phyloP scores from a whole-genome alignment of 495 filamentous ascomycete species.

The Filosporella fistucella region DNA sequence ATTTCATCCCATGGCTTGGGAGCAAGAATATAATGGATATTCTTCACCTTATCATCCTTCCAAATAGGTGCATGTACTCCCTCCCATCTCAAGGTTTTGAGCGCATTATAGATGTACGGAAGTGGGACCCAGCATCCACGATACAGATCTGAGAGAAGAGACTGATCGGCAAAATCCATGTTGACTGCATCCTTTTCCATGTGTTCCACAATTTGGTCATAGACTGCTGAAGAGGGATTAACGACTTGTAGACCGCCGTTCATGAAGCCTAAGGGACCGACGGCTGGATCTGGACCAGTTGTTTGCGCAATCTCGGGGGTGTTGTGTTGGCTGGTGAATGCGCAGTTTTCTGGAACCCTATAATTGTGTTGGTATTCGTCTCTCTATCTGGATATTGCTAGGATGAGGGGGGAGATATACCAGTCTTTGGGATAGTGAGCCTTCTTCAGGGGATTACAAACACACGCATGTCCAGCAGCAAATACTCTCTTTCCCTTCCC shows the following conservation, averaged over 20 bases:
- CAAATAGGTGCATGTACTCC: conserved; percentile 69
- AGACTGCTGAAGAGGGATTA: conserved; percentile 52
- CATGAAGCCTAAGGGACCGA: conserved; percentile 55
- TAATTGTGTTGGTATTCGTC: background rate
- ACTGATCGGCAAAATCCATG: conserved; percentile 77
- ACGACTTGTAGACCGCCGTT: conserved; percentile 77
- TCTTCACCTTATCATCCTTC: conserved; percentile 72
- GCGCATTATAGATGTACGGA: conserved; percentile 76
- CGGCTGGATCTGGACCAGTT: conserved; percentile 40
- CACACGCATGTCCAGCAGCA: conserved; percentile 72
- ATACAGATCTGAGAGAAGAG: conserved; percentile 63
- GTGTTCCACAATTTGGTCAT: conserved; percentile 47
- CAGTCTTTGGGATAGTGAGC: conserved; percentile 72
- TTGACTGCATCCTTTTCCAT: conserved; percentile 36
- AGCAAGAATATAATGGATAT: conserved; percentile 73
- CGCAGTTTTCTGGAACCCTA: conserved; percentile 67
- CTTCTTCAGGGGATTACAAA: conserved; percentile 74
- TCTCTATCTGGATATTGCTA: conserved; percentile 9
- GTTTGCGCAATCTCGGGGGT: conserved; percentile 53
- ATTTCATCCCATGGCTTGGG: conserved; percentile 80
- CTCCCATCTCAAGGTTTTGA: conserved; percentile 69
- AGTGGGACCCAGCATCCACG: conserved; percentile 64
- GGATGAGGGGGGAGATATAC: conserved; percentile 32
- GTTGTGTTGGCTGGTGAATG: conserved; percentile 64
- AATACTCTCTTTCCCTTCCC: conserved; percentile 59